These are phyloP conservation scores for Penicillium canariense DNA, from an alignment of 495 filamentous ascomycete species.

Conservation along the genomic window DNA sequence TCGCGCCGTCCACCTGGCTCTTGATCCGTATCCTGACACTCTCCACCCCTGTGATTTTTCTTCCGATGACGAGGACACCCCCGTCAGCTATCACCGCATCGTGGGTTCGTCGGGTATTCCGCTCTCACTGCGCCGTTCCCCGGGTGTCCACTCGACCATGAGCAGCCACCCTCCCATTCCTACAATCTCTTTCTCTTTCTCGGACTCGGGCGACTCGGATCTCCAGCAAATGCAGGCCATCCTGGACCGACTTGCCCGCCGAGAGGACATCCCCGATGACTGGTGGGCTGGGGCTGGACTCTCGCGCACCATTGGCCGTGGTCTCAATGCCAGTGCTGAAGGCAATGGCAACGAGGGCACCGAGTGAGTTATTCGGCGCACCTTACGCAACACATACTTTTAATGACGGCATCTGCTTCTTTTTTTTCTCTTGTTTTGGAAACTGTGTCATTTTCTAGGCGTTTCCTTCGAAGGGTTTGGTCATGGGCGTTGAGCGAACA, in stretches of 20 bases:
- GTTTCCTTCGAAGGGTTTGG: background rate
- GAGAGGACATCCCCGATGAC: conserved; percentile 70
- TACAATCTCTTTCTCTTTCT: conserved; percentile 35
- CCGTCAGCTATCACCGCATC: conserved; percentile 14
- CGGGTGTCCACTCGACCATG: conserved; percentile 34
- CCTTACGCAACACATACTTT: background rate
- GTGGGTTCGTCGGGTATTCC: conserved; percentile 14
- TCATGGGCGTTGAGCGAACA: background rate
- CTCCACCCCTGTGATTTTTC: conserved; percentile 45
- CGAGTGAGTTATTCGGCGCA: conserved; percentile 2
- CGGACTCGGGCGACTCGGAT: conserved; percentile 38
- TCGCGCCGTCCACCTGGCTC: conserved; percentile 26
- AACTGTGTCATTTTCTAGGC: conserved; percentile 1
- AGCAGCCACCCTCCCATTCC: conserved; percentile 42
- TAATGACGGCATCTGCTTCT: conserved; percentile 6
- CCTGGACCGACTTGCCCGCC: conserved; percentile 59
- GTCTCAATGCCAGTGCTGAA: conserved; percentile 27
- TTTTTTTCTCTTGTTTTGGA: background rate
- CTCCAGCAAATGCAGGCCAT: conserved; percentile 66
- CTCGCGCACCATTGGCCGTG: conserved; percentile 49
- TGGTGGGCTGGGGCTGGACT: conserved; percentile 76
- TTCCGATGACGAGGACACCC: conserved; percentile 33
- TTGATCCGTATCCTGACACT: conserved; percentile 43
- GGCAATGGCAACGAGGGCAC: conserved; percentile 20
- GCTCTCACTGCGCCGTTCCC: conserved; percentile 26